These are phyloP conservation scores for Phytophthora pluvialis DNA, from an alignment of 352 stramenopile species.

Conservation along the genomic window DNA sequence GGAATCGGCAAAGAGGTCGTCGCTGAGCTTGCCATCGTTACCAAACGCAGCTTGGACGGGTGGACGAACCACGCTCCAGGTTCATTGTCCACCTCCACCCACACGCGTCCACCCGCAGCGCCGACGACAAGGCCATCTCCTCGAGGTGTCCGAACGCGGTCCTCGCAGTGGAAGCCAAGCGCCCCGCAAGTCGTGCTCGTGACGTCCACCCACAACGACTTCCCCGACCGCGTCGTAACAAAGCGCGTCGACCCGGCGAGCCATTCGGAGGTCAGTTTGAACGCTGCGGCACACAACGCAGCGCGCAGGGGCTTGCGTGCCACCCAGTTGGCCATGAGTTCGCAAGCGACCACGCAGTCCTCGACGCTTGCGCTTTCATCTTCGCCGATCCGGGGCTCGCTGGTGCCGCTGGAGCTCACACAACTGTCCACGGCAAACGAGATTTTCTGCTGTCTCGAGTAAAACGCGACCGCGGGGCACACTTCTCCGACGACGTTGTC, in stretches of 20 bases:
- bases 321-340: conserved; percentile 61
- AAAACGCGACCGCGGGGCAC: conserved; percentile 93
- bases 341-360: conserved; percentile 66
- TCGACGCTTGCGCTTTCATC: conserved; percentile 44
- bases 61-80: conserved; percentile 83
- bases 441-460: conserved; percentile 90
- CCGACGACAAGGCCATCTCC: conserved; percentile 78
- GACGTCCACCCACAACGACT: conserved; percentile 77
- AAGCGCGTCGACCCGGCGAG: conserved; percentile 49
- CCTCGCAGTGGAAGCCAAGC: conserved; percentile 60
- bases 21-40: conserved; percentile 30
- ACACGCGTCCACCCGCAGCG: conserved; percentile 62
- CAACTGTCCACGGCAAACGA: conserved; percentile 50
- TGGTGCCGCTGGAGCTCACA: conserved; percentile 12
- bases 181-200: conserved; percentile 36
- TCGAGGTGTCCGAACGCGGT: conserved; percentile 76
- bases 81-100: conserved; percentile 85
- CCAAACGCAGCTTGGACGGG: conserved; percentile 60
- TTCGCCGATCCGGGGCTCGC: conserved; percentile 20
- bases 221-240: conserved; percentile 63
- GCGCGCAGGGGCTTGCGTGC: conserved; percentile 28
- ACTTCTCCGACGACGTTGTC: conserved; percentile 92
- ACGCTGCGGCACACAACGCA: conserved; percentile 44
- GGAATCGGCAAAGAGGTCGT: conserved; percentile 7
- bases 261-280: conserved; percentile 68